Base-by-base conservation (phyloP, 495 filamentous ascomycete species). In the Aspergillus baeticus region DNA sequence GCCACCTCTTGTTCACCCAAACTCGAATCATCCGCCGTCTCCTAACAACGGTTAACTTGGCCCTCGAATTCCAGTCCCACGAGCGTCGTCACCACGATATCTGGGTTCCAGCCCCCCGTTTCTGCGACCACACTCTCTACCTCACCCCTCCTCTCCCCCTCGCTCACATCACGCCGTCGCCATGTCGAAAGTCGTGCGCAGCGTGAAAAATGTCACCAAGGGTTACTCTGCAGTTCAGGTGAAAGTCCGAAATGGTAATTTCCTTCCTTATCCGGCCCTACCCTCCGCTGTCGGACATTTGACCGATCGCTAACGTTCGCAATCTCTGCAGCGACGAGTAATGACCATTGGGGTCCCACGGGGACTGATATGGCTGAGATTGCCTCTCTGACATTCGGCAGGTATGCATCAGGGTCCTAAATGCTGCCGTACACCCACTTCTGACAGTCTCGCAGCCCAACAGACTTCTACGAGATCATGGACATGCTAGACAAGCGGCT, bases 201-300 rank as follows among this genome's bases (percentile, higher is more conserved):
- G 92, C 68, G 94, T 99, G 62, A 98, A 96, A 81, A 99, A 99
- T 80, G 94, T 99, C 75, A 98, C 95, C 65, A 98, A 98, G 78
- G 95, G 95, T 65, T 99, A 99, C 72, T 97, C 95, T 21, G 85
- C 82, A 59, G 90, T 95, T 67, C 92, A 99, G 81, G 90, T 98
- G 66, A 99, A 97, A 79, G 95, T 99, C 71, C 90, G 95, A 77
- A 96, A 98, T 93, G 93, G 93, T 96, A 81, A 58, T 88, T 80
- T 48, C 49, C 43, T 10, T 31, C 29, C 42, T 15, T 38, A 48
- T 41, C 47, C 39, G 37, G 49, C 21, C 38, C 42, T 22, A 36
- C 35, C 22, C n/a, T 50, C 48, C 55, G 33, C 26, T 8, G 61
- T 63, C 50, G 61, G 57, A 41, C 45, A 44, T 50, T 17, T 5